Conservation (phyloP, 352 stramenopile species). For the Phytophthora nicotianae region DNA sequence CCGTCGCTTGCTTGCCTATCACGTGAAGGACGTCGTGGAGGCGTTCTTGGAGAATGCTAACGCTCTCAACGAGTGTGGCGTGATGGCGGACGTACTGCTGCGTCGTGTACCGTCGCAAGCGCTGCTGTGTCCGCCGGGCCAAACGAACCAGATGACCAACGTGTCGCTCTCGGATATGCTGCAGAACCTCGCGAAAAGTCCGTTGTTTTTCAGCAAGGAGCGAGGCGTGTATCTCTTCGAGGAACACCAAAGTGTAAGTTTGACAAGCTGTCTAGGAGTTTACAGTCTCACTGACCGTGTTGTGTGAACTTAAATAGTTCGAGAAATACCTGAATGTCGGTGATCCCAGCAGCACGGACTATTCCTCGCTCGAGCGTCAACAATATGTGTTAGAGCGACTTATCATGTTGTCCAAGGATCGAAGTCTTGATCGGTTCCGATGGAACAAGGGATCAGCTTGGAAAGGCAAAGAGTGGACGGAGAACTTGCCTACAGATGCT, state of each 20-base stretch:
- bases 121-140: slow-evolving; percentile 72
- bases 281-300: slow-evolving; percentile 8
- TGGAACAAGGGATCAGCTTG: slow-evolving; percentile 83
- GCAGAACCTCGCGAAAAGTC: slow-evolving; percentile 57
- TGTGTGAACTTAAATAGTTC: slow-evolving; percentile 48
- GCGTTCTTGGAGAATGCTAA: slow-evolving; percentile 82
- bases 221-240: slow-evolving; percentile 80
- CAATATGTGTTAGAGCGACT: slow-evolving; percentile 86
- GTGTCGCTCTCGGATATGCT: slow-evolving; percentile 86
- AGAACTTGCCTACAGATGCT: slow-evolving; percentile 75
- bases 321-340: slow-evolving; percentile 90
- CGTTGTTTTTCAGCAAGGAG: slow-evolving; percentile 79
- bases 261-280: slow-evolving; percentile 8
- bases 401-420: slow-evolving; percentile 88
- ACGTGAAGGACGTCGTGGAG: slow-evolving; percentile 86
- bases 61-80: slow-evolving; percentile 78
- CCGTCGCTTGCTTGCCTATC: slow-evolving; percentile 76
- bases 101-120: slow-evolving; percentile 74
- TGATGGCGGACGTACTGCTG: slow-evolving; percentile 81
- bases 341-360: slow-evolving; percentile 69
- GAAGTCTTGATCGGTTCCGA: slow-evolving; percentile 81
- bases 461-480: slow-evolving; percentile 88
- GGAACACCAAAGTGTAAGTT: slow-evolving; percentile 74
- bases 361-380: slow-evolving; percentile 78
- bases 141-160: slow-evolving; percentile 81